Evolutionary conservation across 2,329 filamentous ascomycete genomes (phyloP).

Genomic region (Colletotrichum brevisporum): DNA sequence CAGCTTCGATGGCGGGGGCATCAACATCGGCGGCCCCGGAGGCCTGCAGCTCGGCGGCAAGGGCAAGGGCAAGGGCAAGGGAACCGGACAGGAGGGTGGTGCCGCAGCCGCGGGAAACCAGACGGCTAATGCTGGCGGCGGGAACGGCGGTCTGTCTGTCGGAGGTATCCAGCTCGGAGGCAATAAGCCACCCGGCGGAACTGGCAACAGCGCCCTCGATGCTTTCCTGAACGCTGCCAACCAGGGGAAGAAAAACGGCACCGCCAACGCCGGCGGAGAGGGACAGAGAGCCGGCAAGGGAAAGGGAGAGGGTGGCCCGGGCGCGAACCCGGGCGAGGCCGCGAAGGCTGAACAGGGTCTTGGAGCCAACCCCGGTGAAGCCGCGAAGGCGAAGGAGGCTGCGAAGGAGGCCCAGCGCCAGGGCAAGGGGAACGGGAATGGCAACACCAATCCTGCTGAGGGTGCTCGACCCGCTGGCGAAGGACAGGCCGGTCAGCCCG

Average conservation of each 20-base stretch:
- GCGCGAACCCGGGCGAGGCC: slow-evolving; percentile 19
- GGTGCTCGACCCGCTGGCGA: slow-evolving; percentile 13
- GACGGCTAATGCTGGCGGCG: slow-evolving; percentile 4
- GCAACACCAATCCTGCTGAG: background rate
- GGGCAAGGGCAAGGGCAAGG: slow-evolving; percentile 12
- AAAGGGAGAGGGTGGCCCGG: slow-evolving; percentile 16
- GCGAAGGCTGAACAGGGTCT: slow-evolving; percentile 28
- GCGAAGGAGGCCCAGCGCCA: slow-evolving; percentile 23
- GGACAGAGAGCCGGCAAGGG: slow-evolving; percentile 4
- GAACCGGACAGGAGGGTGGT: slow-evolving; percentile 1
- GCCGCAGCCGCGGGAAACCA: slow-evolving; percentile 13
- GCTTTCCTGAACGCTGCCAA: slow-evolving; percentile 22
- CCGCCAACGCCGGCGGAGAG: slow-evolving; percentile 24
- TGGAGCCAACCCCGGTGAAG: slow-evolving; percentile 19
- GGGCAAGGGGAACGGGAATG: slow-evolving; percentile 15
- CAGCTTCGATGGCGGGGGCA: slow-evolving; percentile 24
- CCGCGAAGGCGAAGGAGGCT: slow-evolving; percentile 13
- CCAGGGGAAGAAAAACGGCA: slow-evolving; percentile 24
- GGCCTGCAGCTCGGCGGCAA: slow-evolving; percentile 19
- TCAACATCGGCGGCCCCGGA: slow-evolving; percentile 22
- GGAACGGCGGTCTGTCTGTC: slow-evolving; percentile 31
- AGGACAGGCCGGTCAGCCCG: background rate
- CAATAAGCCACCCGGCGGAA: slow-evolving; percentile 14
- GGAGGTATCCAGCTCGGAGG: slow-evolving; percentile 21
- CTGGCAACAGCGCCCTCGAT: slow-evolving; percentile 32